Percentiles rank a stretch among this genome's conserved stretches.
phyloP scores from a whole-genome alignment of 2,329 filamentous ascomycete genomes.

The Lecanicillium sp. region DNA sequence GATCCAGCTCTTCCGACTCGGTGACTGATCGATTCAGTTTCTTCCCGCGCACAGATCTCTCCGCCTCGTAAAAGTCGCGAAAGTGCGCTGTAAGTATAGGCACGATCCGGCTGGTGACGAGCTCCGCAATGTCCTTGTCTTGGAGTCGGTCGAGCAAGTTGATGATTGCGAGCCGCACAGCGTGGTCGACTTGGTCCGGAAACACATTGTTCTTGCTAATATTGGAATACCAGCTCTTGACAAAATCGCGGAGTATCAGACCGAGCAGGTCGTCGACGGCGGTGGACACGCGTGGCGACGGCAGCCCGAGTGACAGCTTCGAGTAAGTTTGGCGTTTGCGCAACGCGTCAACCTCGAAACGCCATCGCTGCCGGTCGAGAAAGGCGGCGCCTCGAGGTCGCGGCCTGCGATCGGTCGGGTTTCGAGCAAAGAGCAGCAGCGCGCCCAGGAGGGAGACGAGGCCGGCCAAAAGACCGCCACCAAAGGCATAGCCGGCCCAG shows the following conservation, averaged over 20 bases:
- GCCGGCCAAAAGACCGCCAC: constrained; percentile 55
- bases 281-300: constrained; percentile 69
- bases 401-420: constrained; percentile 30
- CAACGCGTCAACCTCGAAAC: constrained; percentile 59
- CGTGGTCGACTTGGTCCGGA: constrained; percentile 76
- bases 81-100: constrained; percentile 86
- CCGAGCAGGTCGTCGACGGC: constrained; percentile 73
- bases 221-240: constrained; percentile 78
- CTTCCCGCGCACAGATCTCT: constrained; percentile 76
- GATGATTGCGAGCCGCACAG: constrained; percentile 64
- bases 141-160: constrained; percentile 65
- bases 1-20: constrained; percentile 90
- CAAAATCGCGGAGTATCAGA: constrained; percentile 73
- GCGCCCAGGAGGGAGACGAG: constrained; percentile 34
- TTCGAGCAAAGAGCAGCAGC: constrained; percentile 51
- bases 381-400: constrained; percentile 49
- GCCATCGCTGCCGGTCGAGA: constrained; percentile 57
- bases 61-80: constrained; percentile 83
- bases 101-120: constrained; percentile 73
- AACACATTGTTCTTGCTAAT: constrained; percentile 80
- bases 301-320: constrained; percentile 62
- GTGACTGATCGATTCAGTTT: constrained; percentile 86
- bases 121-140: constrained; percentile 74
- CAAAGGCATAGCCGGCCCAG: constrained; percentile 79
- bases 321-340: constrained; percentile 60